Conservation (phyloP, 345 rosid genomes). For the Salix exigua region DNA sequence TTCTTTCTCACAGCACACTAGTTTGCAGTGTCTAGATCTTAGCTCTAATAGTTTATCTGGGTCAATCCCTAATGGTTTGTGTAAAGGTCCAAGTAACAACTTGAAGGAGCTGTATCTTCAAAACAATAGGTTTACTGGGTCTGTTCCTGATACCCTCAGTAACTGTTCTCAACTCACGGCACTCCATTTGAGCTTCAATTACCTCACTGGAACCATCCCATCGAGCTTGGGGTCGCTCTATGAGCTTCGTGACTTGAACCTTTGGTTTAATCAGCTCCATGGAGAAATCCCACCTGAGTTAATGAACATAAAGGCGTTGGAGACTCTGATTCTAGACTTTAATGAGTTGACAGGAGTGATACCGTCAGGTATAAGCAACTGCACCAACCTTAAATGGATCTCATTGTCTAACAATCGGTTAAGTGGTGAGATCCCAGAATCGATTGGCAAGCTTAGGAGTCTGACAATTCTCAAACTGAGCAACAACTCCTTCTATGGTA, state of each 20-base stretch:
- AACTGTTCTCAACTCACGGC: slow-evolving; percentile 85
- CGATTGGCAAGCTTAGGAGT: slow-evolving; percentile 64
- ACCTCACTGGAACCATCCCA: slow-evolving; percentile 68
- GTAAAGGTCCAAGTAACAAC: slow-evolving; percentile 44
- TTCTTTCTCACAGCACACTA: slow-evolving; percentile 51
- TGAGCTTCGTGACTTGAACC: slow-evolving; percentile 73
- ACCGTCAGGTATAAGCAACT: slow-evolving; percentile 72
- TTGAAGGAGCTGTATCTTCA: slow-evolving; percentile 68
- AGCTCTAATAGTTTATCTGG: slow-evolving; percentile 74
- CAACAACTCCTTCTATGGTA: slow-evolving; percentile 74
- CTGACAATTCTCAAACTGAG: slow-evolving; percentile 91
- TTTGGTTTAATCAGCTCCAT: slow-evolving; percentile 72
- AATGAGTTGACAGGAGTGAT: slow-evolving; percentile 69
- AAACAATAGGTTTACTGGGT: slow-evolving; percentile 60
- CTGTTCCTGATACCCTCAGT: slow-evolving; percentile 61
- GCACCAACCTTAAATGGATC: slow-evolving; percentile 77
- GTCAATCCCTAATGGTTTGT: slow-evolving; percentile 49
- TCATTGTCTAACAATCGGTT: slow-evolving; percentile 78
- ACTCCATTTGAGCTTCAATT: slow-evolving; percentile 85
- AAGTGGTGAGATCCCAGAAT: slow-evolving; percentile 71
- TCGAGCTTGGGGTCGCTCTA: slow-evolving; percentile 65
- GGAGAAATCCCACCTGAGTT: slow-evolving; percentile 86
- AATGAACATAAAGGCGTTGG: slow-evolving; percentile 44
- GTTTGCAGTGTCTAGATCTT: slow-evolving; percentile 62
- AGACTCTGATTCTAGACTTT: slow-evolving; percentile 86